Conservation (phyloP, 2,329 filamentous ascomycete genomes). For the Epichloe gansuensis region DNA sequence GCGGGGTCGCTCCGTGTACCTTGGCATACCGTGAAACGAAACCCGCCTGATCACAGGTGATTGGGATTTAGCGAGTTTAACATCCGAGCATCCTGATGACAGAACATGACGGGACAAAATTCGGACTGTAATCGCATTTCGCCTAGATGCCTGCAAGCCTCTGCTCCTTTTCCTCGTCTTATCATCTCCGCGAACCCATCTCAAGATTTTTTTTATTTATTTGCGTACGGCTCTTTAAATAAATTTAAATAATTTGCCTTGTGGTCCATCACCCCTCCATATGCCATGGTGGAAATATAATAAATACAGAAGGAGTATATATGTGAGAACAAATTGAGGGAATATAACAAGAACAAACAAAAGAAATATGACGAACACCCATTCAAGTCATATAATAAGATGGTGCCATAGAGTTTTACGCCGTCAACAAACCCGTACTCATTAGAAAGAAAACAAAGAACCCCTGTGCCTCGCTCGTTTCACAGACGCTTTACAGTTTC, state of each 20-base stretch:
- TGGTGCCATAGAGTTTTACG: background rate
- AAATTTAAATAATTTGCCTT: background rate
- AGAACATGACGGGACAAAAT: too few species aligned
- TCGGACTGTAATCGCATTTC: background rate
- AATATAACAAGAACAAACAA: background rate
- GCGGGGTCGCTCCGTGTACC: constrained; percentile 15
- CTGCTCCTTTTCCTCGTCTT: background rate
- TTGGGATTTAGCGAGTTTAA: background rate
- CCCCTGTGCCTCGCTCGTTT: background rate
- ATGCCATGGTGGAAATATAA: background rate
- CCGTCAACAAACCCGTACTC: background rate
- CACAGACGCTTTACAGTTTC: constrained; percentile 58
- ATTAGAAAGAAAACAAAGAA: background rate
- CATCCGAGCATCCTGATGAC: too few species aligned
- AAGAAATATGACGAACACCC: background rate
- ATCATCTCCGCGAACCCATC: background rate
- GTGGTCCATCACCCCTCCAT: background rate
- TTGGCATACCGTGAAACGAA: background rate
- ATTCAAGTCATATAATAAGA: background rate
- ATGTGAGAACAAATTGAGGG: background rate
- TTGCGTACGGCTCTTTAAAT: background rate
- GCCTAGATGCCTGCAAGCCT: background rate
- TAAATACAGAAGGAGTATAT: background rate
- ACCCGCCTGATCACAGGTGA: too few species aligned
- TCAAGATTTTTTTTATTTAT: background rate